Evolutionary conservation across 768 basidiomycete genomes (phyloP).

Genomic region (Tulasnella sp.): DNA sequence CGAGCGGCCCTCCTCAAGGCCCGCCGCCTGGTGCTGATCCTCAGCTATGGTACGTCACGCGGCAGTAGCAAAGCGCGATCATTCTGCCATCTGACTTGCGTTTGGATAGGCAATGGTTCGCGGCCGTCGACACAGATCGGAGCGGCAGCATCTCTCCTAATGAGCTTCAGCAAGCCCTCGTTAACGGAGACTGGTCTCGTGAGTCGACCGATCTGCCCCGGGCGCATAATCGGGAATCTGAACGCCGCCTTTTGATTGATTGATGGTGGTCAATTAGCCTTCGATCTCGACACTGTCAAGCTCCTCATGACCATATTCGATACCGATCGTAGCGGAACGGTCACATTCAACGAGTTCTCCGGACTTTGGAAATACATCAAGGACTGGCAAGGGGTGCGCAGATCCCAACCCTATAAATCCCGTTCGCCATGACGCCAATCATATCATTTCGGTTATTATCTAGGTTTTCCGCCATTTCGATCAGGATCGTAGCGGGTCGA

Average conservation of each 20-base stretch:
- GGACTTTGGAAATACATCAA: slow-evolving; percentile 19
- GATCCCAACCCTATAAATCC: no score
- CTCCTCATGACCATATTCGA: slow-evolving; percentile 78
- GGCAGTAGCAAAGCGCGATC: neutral
- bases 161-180: slow-evolving; percentile 31
- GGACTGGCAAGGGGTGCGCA: slow-evolving; percentile 18
- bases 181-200: slow-evolving; percentile 70
- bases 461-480: slow-evolving; percentile 73
- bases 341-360: slow-evolving; percentile 54
- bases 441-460: neutral
- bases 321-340: slow-evolving; percentile 63
- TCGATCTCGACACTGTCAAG: slow-evolving; percentile 80
- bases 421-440: neutral
- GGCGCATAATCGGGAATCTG: neutral
- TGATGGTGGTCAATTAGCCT: slow-evolving; percentile 36
- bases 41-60: slow-evolving; percentile 16
- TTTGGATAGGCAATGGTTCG: slow-evolving; percentile 15
- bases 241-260: neutral
- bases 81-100: neutral
- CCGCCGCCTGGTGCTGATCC: slow-evolving; percentile 19
- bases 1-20: neutral
- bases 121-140: slow-evolving; percentile 15
- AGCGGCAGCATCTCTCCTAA: slow-evolving; percentile 12
- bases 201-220: slow-evolving; percentile 26
- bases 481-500: slow-evolving; percentile 71